A percentile compares a stretch with the other conserved stretches of the same genome.
phyloP scores from a whole-genome alignment of 1,139 yeast species.

The Yamadazyma dendronema region DNA sequence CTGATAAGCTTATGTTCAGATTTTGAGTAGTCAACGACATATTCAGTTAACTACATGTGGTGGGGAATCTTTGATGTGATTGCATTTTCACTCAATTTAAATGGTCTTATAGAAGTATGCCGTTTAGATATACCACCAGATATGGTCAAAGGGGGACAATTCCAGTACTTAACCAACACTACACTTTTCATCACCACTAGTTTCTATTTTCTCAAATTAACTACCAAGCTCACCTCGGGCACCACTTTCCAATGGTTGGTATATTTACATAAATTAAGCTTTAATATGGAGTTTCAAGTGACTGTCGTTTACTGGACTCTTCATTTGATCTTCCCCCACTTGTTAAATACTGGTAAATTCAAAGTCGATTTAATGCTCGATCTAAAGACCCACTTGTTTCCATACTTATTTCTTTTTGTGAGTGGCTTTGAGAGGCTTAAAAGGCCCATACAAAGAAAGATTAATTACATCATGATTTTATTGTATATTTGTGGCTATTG shows the following conservation, averaged over 20 bases:
- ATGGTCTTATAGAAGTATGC: slow-evolving; percentile 12
- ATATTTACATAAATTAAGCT: slow-evolving; percentile 11
- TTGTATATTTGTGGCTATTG: slow-evolving; percentile 8
- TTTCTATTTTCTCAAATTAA: slow-evolving; percentile 4
- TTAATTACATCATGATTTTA: background rate
- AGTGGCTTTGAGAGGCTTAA: background rate
- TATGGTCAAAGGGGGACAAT: slow-evolving; percentile 20
- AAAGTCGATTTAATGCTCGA: slow-evolving; percentile 19
- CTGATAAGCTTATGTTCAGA: background rate
- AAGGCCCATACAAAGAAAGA: background rate
- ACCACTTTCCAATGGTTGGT: background rate
- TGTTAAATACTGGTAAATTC: slow-evolving; percentile 21
- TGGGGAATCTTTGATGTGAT: background rate
- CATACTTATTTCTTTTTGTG: slow-evolving; percentile 15
- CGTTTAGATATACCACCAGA: slow-evolving; percentile 17
- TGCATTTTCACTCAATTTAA: slow-evolving; percentile 4
- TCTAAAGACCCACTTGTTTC: slow-evolving; percentile 24
- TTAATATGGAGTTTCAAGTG: slow-evolving; percentile 22
- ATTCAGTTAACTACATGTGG: background rate
- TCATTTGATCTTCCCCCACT: slow-evolving; percentile 17
- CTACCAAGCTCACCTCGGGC: background rate
- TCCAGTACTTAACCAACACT: slow-evolving; percentile 23
- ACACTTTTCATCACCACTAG: slow-evolving; percentile 15
- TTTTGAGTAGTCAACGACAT: background rate
- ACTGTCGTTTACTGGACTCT: slow-evolving; percentile 24